Evolutionary conservation across 1,284 basidiomycete species (phyloP), one percentile per base, ranked within the genome.

Genomic region (Cryptococcus hybrid): DNA sequence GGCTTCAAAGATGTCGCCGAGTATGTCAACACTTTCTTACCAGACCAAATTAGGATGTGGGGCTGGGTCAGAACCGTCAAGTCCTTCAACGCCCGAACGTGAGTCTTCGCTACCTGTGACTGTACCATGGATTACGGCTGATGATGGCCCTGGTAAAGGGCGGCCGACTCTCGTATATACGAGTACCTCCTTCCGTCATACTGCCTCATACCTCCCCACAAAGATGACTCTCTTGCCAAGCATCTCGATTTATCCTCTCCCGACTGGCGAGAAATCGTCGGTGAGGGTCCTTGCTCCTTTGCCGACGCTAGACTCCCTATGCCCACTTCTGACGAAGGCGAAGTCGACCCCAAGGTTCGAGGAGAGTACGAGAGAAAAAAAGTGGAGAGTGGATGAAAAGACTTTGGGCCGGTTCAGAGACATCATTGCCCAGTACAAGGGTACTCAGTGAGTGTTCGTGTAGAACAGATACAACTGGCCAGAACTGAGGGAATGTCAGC

Each of bases 101-200:
- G 65, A 59, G 88, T 82, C 39, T 39, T 53, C 56, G 30, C 30
- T 56, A 43, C 37, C 15, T 8, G 5, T 11, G 7, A 34, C 7
- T 35, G 5, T 48, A 8, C 13, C 34, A 34, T 47, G 24, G 24
- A 13, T 35, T 7, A 7, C 15, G 46, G 47, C 47, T 48, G 34
- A 48, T 24, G 34, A 7, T 8, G 13, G 5, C 13, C 15, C 34
- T 18, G 42, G 47, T 56, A 37, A 50, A 92, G 90, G 54, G 82
- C 85, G 1, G 95, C 92, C 77, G 94, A 97, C 75, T 94, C 92
- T 64, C 84, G 95, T 58, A 90, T 92, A 78, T 99, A 99, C 80
- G 95, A 95, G 49, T 99, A 99, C 77, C 90, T 92, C 77, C 88
- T 99, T 65, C 96, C 96, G 0, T 89, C 92, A 1, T 97, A 98